Conservation (phyloP, 805 yeast genomes). For the Suhomyces faveliae region DNA sequence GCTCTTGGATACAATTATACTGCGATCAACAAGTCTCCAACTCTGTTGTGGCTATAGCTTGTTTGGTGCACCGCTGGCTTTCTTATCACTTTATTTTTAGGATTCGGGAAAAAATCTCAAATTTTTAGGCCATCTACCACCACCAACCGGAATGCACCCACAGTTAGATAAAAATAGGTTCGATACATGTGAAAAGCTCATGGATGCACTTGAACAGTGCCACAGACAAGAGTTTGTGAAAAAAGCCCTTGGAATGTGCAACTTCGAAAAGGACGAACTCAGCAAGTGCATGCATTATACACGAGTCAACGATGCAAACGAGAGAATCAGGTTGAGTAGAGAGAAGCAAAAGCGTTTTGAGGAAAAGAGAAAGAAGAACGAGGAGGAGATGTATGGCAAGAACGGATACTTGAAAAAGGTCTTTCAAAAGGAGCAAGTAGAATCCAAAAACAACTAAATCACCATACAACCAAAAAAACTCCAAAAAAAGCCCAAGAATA, state of each 20-base stretch:
- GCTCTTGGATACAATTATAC: not conserved
- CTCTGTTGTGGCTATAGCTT: not conserved
- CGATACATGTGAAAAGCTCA: slow-evolving; percentile 69
- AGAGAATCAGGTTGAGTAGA: slow-evolving; percentile 50
- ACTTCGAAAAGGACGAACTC: slow-evolving; percentile 77
- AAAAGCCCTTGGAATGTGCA: slow-evolving; percentile 80
- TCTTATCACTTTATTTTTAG: not conserved
- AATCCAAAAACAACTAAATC: too few relatives aligned
- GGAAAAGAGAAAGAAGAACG: slow-evolving; percentile 55
- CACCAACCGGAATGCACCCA: slow-evolving; percentile 37
- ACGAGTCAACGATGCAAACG: slow-evolving; percentile 61
- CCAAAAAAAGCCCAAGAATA: too few relatives aligned
- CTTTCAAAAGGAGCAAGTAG: slow-evolving; percentile 43
- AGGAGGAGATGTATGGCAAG: slow-evolving; percentile 81
- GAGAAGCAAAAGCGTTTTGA: slow-evolving; percentile 56
- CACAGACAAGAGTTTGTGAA: slow-evolving; percentile 67
- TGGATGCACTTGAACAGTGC: slow-evolving; percentile 87
- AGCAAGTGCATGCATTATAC: slow-evolving; percentile 78
- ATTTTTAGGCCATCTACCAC: not conserved
- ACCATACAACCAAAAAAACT: too few relatives aligned
- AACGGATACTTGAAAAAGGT: slow-evolving; percentile 66
- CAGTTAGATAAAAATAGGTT: slow-evolving; percentile 44
- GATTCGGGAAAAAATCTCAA: not conserved
- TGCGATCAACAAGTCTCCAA: not conserved
- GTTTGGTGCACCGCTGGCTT: not conserved